phyloP scores from a whole-genome alignment of 73 alveolate genomes.

The Tetrahymena borealis region DNA sequence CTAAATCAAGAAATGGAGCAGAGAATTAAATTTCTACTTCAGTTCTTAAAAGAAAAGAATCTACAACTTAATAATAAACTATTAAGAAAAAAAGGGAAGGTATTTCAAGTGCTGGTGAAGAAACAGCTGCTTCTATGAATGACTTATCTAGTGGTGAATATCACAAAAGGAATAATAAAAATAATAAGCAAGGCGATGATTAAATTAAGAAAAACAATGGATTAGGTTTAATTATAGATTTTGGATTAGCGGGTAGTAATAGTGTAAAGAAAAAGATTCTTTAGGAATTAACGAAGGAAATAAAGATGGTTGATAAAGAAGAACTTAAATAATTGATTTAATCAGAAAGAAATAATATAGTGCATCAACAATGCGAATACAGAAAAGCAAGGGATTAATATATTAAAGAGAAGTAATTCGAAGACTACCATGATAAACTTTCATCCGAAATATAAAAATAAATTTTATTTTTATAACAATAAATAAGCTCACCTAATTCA shows the following conservation, averaged over 20 bases:
- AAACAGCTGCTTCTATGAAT: constrained; percentile 1
- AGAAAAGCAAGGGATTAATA: neutral
- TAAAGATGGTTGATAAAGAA: neutral
- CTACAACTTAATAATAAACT: too few relatives aligned
- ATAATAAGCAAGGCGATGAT: too few relatives aligned
- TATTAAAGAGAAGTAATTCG: neutral
- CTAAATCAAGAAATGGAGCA: too few relatives aligned
- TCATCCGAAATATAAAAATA: neutral
- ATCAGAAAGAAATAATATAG: neutral
- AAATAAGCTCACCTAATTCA: neutral
- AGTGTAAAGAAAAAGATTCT: neutral
- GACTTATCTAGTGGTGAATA: neutral
- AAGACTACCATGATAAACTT: neutral
- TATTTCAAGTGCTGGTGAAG: neutral
- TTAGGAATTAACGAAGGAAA: neutral
- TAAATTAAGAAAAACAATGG: neutral
- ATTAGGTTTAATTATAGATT: neutral
- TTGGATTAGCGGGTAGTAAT: neutral
- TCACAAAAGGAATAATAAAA: neutral
- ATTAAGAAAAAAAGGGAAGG: neutral
- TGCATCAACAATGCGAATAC: neutral
- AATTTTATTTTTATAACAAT: neutral
- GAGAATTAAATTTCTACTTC: too few relatives aligned
- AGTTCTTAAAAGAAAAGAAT: neutral
- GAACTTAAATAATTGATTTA: neutral